These are phyloP conservation scores for Didymella segeticola DNA, from an alignment of 2,329 filamentous ascomycete species.

Conservation along the genomic window DNA sequence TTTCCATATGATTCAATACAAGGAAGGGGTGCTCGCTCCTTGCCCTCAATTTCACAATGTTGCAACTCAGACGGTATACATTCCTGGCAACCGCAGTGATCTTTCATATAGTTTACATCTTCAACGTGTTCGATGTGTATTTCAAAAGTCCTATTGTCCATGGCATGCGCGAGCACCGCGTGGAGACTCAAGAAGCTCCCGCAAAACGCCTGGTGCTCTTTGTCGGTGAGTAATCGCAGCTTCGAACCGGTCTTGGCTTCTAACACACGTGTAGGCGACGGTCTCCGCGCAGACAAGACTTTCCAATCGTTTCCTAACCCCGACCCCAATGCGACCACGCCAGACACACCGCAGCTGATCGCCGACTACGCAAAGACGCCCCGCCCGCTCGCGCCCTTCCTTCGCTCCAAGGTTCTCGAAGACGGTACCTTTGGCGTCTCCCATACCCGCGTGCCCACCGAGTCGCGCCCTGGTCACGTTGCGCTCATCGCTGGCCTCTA, in stretches of 20 bases:
- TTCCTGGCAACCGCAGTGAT: slow-evolving; percentile 88
- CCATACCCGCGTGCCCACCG: slow-evolving; percentile 94
- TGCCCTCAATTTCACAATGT: slow-evolving; percentile 47
- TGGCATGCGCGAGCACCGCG: slow-evolving; percentile 84
- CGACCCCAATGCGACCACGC: slow-evolving; percentile 65
- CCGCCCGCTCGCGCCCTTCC: slow-evolving; percentile 85
- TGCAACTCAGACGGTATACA: slow-evolving; percentile 71
- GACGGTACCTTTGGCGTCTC: slow-evolving; percentile 97
- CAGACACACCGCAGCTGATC: slow-evolving; percentile 6
- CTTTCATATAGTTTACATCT: slow-evolving; percentile 93
- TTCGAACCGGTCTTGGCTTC: neutral
- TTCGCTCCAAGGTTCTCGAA: slow-evolving; percentile 85
- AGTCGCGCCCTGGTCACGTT: slow-evolving; percentile 95
- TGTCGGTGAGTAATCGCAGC: slow-evolving; percentile 67
- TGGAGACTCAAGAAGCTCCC: slow-evolving; percentile 76
- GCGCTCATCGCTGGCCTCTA: slow-evolving; percentile 96
- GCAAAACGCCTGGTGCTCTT: slow-evolving; percentile 91
- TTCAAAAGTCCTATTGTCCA: slow-evolving; percentile 97
- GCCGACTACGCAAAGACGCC: slow-evolving; percentile 58
- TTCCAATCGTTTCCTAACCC: slow-evolving; percentile 94
- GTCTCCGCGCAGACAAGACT: slow-evolving; percentile 94
- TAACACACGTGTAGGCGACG: slow-evolving; percentile 67
- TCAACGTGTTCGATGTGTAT: slow-evolving; percentile 98
- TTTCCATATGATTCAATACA: slow-evolving; percentile 14
- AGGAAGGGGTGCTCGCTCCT: neutral